phyloP scores from a whole-genome alignment of 306 rosid genomes.

The Vigna hirtella region DNA sequence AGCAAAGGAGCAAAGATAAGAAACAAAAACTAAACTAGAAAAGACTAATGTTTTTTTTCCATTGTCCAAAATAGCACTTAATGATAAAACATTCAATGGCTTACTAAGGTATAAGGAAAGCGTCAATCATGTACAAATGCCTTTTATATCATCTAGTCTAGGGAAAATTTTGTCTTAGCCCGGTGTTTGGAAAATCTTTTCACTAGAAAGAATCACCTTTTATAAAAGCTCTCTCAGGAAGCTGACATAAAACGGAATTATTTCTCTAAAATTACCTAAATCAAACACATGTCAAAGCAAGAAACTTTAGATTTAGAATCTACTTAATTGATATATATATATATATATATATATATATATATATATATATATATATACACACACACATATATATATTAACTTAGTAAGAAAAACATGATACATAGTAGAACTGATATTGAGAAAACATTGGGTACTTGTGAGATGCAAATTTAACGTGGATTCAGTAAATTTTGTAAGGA shows the following conservation, averaged over 20 bases:
- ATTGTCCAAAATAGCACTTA: constrained; percentile 18
- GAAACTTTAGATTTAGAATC: constrained; percentile 30
- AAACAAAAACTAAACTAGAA: constrained; percentile 37
- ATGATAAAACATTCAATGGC: constrained; percentile 19
- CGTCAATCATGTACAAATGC: constrained; percentile 2
- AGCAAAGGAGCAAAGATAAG: constrained; percentile 34
- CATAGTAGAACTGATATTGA: constrained; percentile 21
- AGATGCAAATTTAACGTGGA: constrained; percentile 23
- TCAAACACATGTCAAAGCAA: background rate
- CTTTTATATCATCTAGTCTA: constrained; percentile 29
- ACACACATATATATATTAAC: background rate
- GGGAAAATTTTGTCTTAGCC: background rate
- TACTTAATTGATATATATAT: background rate
- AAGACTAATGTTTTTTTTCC: constrained; percentile 17
- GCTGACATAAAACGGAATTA: background rate
- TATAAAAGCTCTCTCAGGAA: background rate
- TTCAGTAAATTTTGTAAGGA: constrained; percentile 29
- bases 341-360: too few species aligned
- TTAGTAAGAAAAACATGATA: constrained; percentile 17
- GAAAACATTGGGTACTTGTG: constrained; percentile 16
- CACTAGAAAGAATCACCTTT: background rate
- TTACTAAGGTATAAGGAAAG: constrained; percentile 11
- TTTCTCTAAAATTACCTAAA: constrained; percentile 4
- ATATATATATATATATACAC: too few species aligned
- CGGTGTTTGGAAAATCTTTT: background rate